Conservation (phyloP, 345 rosid species). For the Acer saccharum region DNA sequence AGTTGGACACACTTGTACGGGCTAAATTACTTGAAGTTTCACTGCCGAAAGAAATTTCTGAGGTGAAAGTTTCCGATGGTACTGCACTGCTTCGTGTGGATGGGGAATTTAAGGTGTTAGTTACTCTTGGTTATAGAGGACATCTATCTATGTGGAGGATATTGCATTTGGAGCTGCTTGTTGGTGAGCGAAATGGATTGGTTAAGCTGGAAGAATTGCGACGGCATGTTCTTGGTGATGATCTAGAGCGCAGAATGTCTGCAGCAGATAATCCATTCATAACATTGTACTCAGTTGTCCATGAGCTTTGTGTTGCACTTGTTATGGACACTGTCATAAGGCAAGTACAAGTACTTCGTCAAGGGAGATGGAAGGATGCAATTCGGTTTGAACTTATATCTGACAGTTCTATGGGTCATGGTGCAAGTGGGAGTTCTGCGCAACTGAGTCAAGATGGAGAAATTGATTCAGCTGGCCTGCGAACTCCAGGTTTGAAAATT, state of each 20-base stretch:
- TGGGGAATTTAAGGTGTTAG: constrained; percentile 92
- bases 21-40: constrained; percentile 84
- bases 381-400: constrained; percentile 82
- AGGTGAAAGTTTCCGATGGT: constrained; percentile 86
- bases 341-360: constrained; percentile 86
- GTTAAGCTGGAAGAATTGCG: constrained; percentile 75
- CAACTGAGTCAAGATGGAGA: constrained; percentile 79
- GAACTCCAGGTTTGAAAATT: constrained; percentile 89
- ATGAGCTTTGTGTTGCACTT: constrained; percentile 86
- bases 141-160: constrained; percentile 96
- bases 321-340: constrained; percentile 96
- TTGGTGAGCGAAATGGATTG: constrained; percentile 85
- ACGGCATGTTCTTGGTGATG: constrained; percentile 87
- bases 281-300: constrained; percentile 76
- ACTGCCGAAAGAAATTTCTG: constrained; percentile 82
- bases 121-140: constrained; percentile 98
- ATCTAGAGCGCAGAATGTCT: constrained; percentile 96
- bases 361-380: constrained; percentile 96
- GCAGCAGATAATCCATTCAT: constrained; percentile 80
- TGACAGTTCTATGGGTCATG: constrained; percentile 47
- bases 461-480: constrained; percentile 68
- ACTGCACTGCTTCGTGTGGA: constrained; percentile 71
- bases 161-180: constrained; percentile 93
- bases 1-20: constrained; percentile 87
- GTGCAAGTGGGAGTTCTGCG: constrained; percentile 44